Evolutionary conservation across 2,329 filamentous ascomycete genomes (phyloP).

Genomic region (Chrysosporium keratinophilum): DNA sequence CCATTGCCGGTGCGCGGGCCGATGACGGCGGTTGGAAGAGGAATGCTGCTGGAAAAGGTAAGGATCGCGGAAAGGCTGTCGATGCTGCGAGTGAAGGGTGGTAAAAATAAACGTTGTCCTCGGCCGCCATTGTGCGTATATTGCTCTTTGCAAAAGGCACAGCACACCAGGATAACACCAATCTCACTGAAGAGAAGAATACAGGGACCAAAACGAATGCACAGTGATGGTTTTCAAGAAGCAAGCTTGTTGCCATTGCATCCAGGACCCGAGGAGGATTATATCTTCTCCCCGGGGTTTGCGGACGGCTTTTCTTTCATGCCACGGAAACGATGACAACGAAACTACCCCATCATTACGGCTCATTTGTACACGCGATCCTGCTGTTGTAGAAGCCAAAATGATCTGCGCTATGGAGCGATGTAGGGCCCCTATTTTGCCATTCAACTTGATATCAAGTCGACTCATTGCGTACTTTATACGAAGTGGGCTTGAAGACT

Average conservation of each 20-base stretch:
- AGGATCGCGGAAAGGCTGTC: slow-evolving; percentile 35
- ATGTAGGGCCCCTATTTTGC: too few relatives aligned
- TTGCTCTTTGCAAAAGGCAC: neutral
- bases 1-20: slow-evolving; percentile 32
- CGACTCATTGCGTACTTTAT: too few relatives aligned
- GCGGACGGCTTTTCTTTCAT: neutral
- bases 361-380: neutral
- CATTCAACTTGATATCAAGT: too few relatives aligned
- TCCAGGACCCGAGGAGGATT: neutral
- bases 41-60: slow-evolving; percentile 33
- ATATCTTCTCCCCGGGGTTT: neutral
- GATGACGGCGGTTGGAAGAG: slow-evolving; percentile 36
- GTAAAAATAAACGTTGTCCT: slow-evolving; percentile 35
- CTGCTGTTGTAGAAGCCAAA: neutral
- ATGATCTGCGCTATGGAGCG: neutral
- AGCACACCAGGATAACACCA: too few relatives aligned
- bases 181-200: too few relatives aligned
- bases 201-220: too few relatives aligned
- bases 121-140: neutral
- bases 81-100: slow-evolving; percentile 36
- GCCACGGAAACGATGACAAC: neutral
- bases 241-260: neutral
- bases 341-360: neutral
- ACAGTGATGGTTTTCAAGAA: too few relatives aligned
- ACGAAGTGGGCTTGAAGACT: too few relatives aligned